phyloP scores from a whole-genome alignment of 2,329 filamentous ascomycete genomes.

The Macroventuria anomochaeta region DNA sequence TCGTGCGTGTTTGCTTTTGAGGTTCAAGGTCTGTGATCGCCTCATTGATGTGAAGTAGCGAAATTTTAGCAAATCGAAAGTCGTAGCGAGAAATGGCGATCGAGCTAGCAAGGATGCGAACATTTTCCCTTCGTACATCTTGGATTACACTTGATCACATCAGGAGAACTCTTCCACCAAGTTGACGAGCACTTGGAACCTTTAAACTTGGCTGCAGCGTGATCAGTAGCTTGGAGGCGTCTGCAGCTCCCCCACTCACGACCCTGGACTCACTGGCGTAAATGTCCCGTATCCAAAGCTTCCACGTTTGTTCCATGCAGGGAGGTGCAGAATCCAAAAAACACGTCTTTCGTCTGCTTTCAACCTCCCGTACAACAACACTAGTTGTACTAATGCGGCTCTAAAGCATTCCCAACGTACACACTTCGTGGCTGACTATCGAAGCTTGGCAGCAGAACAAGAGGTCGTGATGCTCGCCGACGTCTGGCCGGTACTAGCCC shows the following conservation, averaged over 20 bases:
- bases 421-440: slow-evolving; percentile 2
- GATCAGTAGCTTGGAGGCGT: background rate
- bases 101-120: background rate
- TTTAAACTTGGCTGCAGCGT: background rate
- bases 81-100: background rate
- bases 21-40: background rate
- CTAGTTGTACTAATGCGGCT: slow-evolving; percentile 6
- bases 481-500: background rate
- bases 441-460: slow-evolving; percentile 9
- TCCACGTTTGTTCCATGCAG: slow-evolving; percentile 15
- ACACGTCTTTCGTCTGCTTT: slow-evolving; percentile 2
- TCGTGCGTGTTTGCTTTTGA: background rate
- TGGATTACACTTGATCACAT: background rate
- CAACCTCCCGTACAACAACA: background rate
- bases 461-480: background rate
- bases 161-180: background rate
- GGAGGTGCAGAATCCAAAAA: slow-evolving; percentile 8
- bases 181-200: background rate
- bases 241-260: background rate
- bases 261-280: background rate
- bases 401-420: slow-evolving; percentile 2
- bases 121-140: background rate
- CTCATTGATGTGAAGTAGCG: background rate
- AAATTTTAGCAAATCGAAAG: slow-evolving; percentile 1
- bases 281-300: background rate